Conservation (phyloP, 331 rosid genomes). For the Cydonia oblonga region DNA sequence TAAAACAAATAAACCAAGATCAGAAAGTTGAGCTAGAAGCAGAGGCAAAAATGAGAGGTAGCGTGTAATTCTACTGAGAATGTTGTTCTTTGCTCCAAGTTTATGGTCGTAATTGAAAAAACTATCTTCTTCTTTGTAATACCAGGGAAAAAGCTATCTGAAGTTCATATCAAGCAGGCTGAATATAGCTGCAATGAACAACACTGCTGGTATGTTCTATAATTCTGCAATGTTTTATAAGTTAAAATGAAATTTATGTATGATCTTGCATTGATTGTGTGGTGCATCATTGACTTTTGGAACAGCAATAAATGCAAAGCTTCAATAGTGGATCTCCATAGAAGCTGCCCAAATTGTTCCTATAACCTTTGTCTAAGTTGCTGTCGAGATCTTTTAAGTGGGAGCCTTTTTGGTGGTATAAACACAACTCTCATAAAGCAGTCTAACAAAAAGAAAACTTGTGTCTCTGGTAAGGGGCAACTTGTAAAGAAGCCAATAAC, state of each 20-base stretch:
- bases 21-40: constrained; percentile 54
- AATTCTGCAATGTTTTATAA: constrained; percentile 5
- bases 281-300: constrained; percentile 23
- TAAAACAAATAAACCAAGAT: constrained; percentile 67
- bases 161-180: constrained; percentile 63
- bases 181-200: constrained; percentile 38
- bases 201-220: constrained; percentile 43
- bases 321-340: constrained; percentile 71
- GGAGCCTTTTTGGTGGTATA: constrained; percentile 26
- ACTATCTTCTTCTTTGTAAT: neutral
- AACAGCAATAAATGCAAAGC: constrained; percentile 73
- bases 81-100: constrained; percentile 4
- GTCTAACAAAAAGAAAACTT: constrained; percentile 26
- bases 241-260: constrained; percentile 5
- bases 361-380: constrained; percentile 75
- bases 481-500: constrained; percentile 26
- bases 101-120: neutral
- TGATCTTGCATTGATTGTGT: constrained; percentile 15
- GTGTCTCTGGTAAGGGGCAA: constrained; percentile 22
- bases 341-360: constrained; percentile 87
- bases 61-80: constrained; percentile 8
- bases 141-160: constrained; percentile 55
- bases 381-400: constrained; percentile 39
- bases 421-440: constrained; percentile 19
- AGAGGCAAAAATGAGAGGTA: constrained; percentile 64